Conservation (phyloP, 2,329 filamentous ascomycete species). For the Domatiomyces globalis region DNA sequence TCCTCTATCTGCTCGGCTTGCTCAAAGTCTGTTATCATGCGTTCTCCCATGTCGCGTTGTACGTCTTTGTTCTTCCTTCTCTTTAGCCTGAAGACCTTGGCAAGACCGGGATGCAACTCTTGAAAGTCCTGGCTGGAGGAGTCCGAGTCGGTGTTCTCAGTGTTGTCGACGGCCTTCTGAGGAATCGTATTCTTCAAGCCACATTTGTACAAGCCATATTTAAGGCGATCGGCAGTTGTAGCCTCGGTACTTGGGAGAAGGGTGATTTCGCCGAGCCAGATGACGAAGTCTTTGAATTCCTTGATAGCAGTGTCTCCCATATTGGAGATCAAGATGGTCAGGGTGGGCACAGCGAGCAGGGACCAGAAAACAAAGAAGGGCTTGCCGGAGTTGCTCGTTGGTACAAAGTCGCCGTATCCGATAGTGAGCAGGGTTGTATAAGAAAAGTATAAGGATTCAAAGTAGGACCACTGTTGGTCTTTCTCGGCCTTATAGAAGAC, state of each 20-base stretch:
- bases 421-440: slow-evolving; percentile 41
- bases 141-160: neutral
- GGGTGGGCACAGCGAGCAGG: slow-evolving; percentile 38
- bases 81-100: slow-evolving; percentile 7
- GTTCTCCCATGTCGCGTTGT: slow-evolving; percentile 16
- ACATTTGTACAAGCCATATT: slow-evolving; percentile 17
- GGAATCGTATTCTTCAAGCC: slow-evolving; percentile 10
- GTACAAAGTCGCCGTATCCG: slow-evolving; percentile 39
- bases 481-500: slow-evolving; percentile 37
- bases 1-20: slow-evolving; percentile 30
- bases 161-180: slow-evolving; percentile 1
- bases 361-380: slow-evolving; percentile 46
- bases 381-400: slow-evolving; percentile 36
- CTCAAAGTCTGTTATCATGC: slow-evolving; percentile 28
- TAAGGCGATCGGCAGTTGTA: slow-evolving; percentile 20
- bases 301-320: slow-evolving; percentile 43
- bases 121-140: slow-evolving; percentile 1
- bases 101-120: slow-evolving; percentile 16
- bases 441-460: slow-evolving; percentile 39
- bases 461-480: slow-evolving; percentile 38
- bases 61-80: slow-evolving; percentile 5
- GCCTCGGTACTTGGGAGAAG: slow-evolving; percentile 38
- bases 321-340: slow-evolving; percentile 41
- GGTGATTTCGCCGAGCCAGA: slow-evolving; percentile 42
- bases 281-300: slow-evolving; percentile 39